These are phyloP conservation scores for Rehmannia glutinosa DNA, from an alignment of 257 asterid species.

Conservation along the genomic window DNA sequence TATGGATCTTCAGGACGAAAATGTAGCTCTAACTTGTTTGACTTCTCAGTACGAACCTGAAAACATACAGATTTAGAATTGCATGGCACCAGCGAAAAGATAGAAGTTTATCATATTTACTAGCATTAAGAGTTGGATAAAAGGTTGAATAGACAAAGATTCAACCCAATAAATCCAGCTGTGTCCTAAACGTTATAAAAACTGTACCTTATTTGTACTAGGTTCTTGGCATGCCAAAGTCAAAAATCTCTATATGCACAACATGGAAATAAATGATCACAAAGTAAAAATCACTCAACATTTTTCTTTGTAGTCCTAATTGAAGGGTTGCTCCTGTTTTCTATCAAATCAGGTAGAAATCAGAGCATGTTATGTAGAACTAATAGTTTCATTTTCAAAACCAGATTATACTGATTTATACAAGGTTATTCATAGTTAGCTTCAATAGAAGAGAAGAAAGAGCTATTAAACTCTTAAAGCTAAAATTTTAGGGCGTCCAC, in stretches of 20 bases:
- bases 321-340: background rate
- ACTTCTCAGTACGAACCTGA: slow-evolving; percentile 57
- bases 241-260: background rate
- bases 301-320: background rate
- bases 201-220: background rate
- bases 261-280: background rate
- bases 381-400: background rate
- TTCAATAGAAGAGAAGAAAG: background rate
- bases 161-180: background rate
- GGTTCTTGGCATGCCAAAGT: background rate
- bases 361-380: background rate
- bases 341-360: background rate
- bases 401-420: background rate
- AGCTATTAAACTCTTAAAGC: background rate
- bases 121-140: background rate
- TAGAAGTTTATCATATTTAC: background rate
- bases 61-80: slow-evolving; percentile 16
- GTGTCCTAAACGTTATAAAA: background rate
- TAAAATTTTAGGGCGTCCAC: no score
- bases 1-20: slow-evolving; percentile 98
- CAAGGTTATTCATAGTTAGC: background rate
- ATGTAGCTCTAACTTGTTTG: slow-evolving; percentile 69
- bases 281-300: background rate
- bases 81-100: background rate
- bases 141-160: background rate